Conservation (phyloP, 1,284 basidiomycete genomes). For the Heliocybe sulcata region DNA sequence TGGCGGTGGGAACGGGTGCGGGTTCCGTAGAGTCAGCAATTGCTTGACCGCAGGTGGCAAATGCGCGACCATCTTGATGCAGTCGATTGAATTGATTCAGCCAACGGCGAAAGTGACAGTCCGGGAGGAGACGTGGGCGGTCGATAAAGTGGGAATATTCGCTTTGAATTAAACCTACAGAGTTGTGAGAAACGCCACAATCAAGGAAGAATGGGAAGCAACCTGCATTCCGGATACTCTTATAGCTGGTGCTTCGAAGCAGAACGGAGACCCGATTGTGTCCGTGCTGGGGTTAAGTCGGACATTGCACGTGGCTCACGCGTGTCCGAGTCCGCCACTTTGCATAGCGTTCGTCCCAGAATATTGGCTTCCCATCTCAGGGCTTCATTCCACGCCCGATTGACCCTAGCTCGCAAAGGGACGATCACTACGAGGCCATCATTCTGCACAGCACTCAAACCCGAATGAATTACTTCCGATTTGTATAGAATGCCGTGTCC, state of each 20-base stretch:
- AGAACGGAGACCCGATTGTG: not conserved
- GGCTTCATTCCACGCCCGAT: not conserved
- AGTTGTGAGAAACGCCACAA: not conserved
- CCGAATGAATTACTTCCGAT: not conserved
- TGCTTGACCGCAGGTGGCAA: conserved; percentile 56
- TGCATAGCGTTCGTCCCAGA: not conserved
- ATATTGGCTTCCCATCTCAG: not conserved
- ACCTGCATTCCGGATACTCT: not conserved
- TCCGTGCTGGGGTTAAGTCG: not conserved
- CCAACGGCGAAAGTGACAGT: not conserved
- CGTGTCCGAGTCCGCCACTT: not conserved
- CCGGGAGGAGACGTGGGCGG: not conserved
- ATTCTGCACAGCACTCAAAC: not conserved
- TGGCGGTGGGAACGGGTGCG: conserved; percentile 55
- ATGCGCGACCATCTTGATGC: conserved; percentile 10
- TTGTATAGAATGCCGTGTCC: not conserved
- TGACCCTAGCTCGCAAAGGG: not conserved
- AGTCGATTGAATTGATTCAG: not conserved
- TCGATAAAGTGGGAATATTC: not conserved
- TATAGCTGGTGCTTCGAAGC: not conserved
- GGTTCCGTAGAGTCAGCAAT: conserved; percentile 64
- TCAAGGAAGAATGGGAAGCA: not conserved
- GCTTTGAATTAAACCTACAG: not conserved
- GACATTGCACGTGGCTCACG: not conserved
- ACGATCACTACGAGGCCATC: not conserved